These are phyloP conservation scores for Verticillium albo-atrum DNA, from an alignment of 2,329 filamentous ascomycete species.

Conservation along the genomic window DNA sequence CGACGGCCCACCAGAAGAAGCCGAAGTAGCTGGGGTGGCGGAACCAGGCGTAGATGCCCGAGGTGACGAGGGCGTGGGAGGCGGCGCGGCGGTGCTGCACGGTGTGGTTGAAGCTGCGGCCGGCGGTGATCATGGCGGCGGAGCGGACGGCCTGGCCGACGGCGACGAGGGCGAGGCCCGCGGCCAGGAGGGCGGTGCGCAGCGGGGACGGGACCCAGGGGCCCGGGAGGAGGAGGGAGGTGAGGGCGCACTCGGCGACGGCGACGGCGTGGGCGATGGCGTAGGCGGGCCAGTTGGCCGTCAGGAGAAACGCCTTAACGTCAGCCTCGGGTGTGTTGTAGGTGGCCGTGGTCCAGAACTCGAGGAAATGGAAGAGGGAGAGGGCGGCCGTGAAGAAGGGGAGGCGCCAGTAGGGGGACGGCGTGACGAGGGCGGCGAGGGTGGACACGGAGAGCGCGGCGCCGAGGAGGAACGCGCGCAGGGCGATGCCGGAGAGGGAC, in stretches of 20 bases:
- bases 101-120: conserved; percentile 86
- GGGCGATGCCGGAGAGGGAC: conserved; percentile 55
- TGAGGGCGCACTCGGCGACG: conserved; percentile 65
- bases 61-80: conserved; percentile 76
- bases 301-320: conserved; percentile 75
- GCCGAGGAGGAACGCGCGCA: conserved; percentile 53
- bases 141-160: conserved; percentile 73
- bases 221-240: conserved; percentile 49
- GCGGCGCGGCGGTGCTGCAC: conserved; percentile 66
- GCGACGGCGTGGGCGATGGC: conserved; percentile 76
- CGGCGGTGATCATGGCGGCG: conserved; percentile 85
- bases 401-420: conserved; percentile 54
- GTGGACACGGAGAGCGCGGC: conserved; percentile 31
- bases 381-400: conserved; percentile 67
- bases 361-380: conserved; percentile 87
- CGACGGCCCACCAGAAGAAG: conserved; percentile 98
- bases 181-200: conserved; percentile 35
- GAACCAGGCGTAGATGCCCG: conserved; percentile 70
- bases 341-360: conserved; percentile 85
- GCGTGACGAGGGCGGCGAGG: conserved; percentile 23
- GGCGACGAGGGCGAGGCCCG: conserved; percentile 60
- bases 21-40: conserved; percentile 95
- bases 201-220: conserved; percentile 42
- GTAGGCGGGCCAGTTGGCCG: conserved; percentile 80
- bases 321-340: conserved; percentile 74